Percentiles rank a stretch among this genome's conserved stretches.
These are phyloP conservation scores for Apiospora marii DNA, from an alignment of 2,329 filamentous ascomycete species.

Conservation along the genomic window DNA sequence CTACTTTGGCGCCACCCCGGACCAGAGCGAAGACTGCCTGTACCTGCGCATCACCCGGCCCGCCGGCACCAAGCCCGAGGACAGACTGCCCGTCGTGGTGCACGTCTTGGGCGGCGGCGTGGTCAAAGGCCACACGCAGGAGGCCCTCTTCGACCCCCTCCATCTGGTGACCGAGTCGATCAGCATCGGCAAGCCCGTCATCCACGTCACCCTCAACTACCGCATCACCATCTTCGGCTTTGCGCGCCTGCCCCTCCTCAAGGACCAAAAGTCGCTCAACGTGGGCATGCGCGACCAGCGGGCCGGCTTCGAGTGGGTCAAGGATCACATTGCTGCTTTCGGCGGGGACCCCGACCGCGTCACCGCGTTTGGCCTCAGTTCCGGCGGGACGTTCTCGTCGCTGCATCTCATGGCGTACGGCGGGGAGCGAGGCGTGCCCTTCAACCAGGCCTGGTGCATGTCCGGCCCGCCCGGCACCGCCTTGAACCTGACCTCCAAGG, in stretches of 20 bases:
- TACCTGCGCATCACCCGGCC: constrained; percentile 69
- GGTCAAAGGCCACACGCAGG: constrained; percentile 46
- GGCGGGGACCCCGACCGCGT: constrained; percentile 54
- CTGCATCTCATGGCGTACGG: constrained; percentile 50
- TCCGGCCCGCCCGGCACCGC: constrained; percentile 53
- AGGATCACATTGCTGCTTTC: constrained; percentile 55
- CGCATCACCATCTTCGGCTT: constrained; percentile 46
- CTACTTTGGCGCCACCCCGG: constrained; percentile 38
- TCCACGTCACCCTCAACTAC: constrained; percentile 51
- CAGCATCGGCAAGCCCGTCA: constrained; percentile 31
- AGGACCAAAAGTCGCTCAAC: constrained; percentile 47
- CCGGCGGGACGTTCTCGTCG: constrained; percentile 44
- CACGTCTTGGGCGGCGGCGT: constrained; percentile 62
- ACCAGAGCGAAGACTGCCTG: constrained; percentile 63
- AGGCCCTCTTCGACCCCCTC: constrained; percentile 44
- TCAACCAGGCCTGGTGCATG: constrained; percentile 44
- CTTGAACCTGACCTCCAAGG: background rate
- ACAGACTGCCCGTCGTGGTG: constrained; percentile 61
- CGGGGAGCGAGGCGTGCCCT: constrained; percentile 54
- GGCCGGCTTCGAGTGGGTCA: constrained; percentile 57
- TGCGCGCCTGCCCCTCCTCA: constrained; percentile 35
- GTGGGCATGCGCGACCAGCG: constrained; percentile 59
- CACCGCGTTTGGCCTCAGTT: constrained; percentile 59
- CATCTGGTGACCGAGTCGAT: constrained; percentile 49
- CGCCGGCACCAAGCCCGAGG: constrained; percentile 45